Base-by-base conservation (phyloP, 352 stramenopile genomes). In the Thraustochytrium striatum region DNA sequence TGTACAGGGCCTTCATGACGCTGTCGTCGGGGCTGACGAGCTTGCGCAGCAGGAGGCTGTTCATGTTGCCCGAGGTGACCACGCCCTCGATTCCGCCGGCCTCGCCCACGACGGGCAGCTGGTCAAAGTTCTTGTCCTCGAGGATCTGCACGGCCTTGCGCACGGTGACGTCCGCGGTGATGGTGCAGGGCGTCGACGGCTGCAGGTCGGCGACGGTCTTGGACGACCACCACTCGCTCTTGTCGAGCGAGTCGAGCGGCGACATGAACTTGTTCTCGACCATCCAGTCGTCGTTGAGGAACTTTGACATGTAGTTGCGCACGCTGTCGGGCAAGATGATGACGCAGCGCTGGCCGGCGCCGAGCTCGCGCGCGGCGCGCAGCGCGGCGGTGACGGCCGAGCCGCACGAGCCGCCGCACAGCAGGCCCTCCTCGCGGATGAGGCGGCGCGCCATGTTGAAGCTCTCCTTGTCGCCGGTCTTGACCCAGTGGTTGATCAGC, bases 291-390 rank as follows among this genome's bases (percentile, higher is more conserved):
- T 98, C 93, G 62, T 87, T 94, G 33, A 98, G 82, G 78, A 96
- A 96, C 88, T 98, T 98, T 84, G 91, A 97, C 93, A 98, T 98
- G 91, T 98, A 98, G 87, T 98, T 98, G 53, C 94, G 88, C 36
- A 95, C 95, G 61, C 89, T 96, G 86, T 98, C 94, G 0, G 94
- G 93, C 19, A 98, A 85, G 58, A 98, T 89, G 3, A 98, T 92
- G 5, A 98, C 94, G 82, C 91, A 97, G 39, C 90, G 88, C 83
- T 98, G 90, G 35, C 91, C 93, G 32, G 87, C 84, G 61, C 88
- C 88, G 38, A 98, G 88, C 58, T 88, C 82, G 57, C 92, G 90
- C n/a, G 92, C 93, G n/a, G n/a, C n/a, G 50, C 90, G 86, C 1
- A 98, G 81, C 1, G 92, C 92, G 19, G 87, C 88, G 61, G 84